Evolutionary conservation across 305 asterid species (phyloP).

Genomic region (Solanum hybrid): DNA sequence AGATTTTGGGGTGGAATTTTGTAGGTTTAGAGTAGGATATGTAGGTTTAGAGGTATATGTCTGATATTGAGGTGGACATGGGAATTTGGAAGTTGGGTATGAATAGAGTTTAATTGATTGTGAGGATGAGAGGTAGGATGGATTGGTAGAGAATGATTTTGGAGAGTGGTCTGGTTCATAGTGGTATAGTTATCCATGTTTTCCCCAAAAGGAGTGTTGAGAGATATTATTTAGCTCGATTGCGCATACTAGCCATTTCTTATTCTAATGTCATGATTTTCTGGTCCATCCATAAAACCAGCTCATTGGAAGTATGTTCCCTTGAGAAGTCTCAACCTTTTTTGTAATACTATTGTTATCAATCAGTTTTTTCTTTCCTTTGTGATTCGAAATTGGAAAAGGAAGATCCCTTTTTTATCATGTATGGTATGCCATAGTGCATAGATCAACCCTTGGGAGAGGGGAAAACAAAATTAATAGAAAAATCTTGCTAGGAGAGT

Average conservation of each 20-base stretch:
- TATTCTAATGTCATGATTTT: neutral
- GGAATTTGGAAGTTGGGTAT: neutral
- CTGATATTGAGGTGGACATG: neutral
- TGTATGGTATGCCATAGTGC: too few species aligned
- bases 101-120: neutral
- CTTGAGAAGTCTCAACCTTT: neutral
- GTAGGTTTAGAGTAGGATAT: neutral
- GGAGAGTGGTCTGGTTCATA: neutral
- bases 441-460: too few species aligned
- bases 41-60: neutral
- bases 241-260: neutral
- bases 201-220: neutral
- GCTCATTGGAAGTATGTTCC: neutral
- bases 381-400: neutral
- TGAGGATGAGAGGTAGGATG: neutral
- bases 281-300: neutral
- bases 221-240: neutral
- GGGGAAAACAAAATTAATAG: too few species aligned
- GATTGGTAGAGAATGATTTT: neutral
- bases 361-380: neutral
- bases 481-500: too few species aligned
- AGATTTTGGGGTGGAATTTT: neutral
- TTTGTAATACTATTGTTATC: neutral
- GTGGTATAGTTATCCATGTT: neutral
- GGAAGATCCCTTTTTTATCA: neutral